Conservation (phyloP, 306 rosid species). For the cucumber (Cucumis sativus) region Cucumber_9930_V3 NC_026659.2:28785001-28785500, state of each 20-base stretch:
- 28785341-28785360: neutral
- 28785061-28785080: neutral
- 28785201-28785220: too few species aligned
- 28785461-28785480: conserved; percentile 45
- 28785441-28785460: conserved; percentile 49
- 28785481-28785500: conserved; percentile 39
- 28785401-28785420: neutral
- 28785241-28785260: neutral
- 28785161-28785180: neutral
- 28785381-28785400: neutral
- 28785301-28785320: neutral
- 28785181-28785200: neutral
- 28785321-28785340: neutral
- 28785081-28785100: too few species aligned
- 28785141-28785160: neutral
- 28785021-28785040: neutral
- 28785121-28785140: neutral
- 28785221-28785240: neutral
- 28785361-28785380: neutral
- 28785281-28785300: neutral
- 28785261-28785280: neutral
- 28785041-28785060: neutral
- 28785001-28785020: neutral
- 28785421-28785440: conserved; percentile 15
- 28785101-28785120: neutral